phyloP scores from a whole-genome alignment of 352 stramenopile species.

The Phytophthora kernoviae region DNA sequence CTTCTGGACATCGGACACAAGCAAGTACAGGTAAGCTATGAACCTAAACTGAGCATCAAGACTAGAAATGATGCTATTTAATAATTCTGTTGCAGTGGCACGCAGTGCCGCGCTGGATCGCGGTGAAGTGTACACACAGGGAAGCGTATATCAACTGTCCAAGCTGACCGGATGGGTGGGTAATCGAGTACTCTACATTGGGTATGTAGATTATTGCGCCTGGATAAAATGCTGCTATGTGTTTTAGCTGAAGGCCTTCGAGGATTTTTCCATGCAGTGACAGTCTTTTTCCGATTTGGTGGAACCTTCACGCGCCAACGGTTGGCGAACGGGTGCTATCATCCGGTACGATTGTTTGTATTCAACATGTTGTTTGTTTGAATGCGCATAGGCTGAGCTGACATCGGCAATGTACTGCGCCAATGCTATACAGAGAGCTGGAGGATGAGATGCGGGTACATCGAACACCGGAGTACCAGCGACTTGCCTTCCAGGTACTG shows the following conservation, averaged over 20 bases:
- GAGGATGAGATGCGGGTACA: conserved; percentile 84
- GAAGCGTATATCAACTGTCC: conserved; percentile 70
- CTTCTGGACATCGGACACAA: conserved; percentile 64
- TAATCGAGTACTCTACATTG: conserved; percentile 92
- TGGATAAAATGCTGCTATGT: not conserved
- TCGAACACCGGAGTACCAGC: conserved; percentile 59
- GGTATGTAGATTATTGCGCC: conserved; percentile 37
- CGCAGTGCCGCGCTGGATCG: conserved; percentile 62
- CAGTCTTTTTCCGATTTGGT: conserved; percentile 95
- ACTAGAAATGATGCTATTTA: not conserved
- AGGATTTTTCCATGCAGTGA: conserved; percentile 51
- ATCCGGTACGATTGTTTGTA: conserved; percentile 60
- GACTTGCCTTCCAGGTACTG: conserved; percentile 58
- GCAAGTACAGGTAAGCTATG: conserved; percentile 54
- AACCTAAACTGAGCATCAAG: not conserved
- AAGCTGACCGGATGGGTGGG: conserved; percentile 67
- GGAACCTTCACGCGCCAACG: conserved; percentile 92
- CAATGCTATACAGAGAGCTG: conserved; percentile 64
- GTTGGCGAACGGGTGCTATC: conserved; percentile 93
- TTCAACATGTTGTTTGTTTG: not conserved
- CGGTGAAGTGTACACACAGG: conserved; percentile 81
- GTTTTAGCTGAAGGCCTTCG: not conserved
- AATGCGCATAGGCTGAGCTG: too few relatives aligned
- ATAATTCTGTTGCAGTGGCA: conserved; percentile 47
- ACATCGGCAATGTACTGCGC: not conserved